A percentile compares a stretch with the other conserved stretches of the same genome.
phyloP scores from a whole-genome alignment of 2,329 filamentous ascomycete genomes.

The Lachnellula hyalina region DNA sequence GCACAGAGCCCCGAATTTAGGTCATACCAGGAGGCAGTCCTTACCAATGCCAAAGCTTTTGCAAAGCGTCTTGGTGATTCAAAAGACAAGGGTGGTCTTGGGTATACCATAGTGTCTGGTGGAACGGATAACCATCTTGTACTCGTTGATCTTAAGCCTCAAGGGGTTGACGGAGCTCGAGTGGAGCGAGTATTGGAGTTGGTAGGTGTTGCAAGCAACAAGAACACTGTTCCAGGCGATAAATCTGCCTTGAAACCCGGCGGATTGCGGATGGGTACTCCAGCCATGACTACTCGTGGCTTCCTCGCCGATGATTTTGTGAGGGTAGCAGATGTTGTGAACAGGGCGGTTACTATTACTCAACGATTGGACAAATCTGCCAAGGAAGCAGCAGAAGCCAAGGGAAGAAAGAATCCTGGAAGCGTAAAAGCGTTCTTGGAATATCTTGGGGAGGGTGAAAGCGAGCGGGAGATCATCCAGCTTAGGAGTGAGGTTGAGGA shows the following conservation, averaged over 20 bases:
- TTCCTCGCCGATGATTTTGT: conserved; percentile 85
- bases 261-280: conserved; percentile 88
- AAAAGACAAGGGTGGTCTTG: conserved; percentile 71
- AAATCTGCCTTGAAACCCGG: conserved; percentile 89
- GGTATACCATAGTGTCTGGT: conserved; percentile 85
- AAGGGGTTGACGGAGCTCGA: conserved; percentile 79
- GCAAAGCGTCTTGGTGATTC: conserved; percentile 55
- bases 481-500: conserved; percentile 69
- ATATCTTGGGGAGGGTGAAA: conserved; percentile 61
- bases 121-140: conserved; percentile 98
- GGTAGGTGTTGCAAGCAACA: conserved; percentile 95
- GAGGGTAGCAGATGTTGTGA: conserved; percentile 78
- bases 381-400: conserved; percentile 61
- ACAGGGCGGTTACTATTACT: conserved; percentile 75
- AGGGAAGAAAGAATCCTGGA: conserved; percentile 59
- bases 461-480: conserved; percentile 66
- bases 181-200: conserved; percentile 88
- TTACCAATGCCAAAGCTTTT: conserved; percentile 86
- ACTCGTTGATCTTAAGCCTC: conserved; percentile 83
- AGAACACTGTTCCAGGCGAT: conserved; percentile 97
- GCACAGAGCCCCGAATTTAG: conserved; percentile 85
- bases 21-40: conserved; percentile 83
- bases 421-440: conserved; percentile 64
- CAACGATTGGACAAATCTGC: conserved; percentile 69
- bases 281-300: conserved; percentile 96